Conservation (phyloP, 441 rosid genomes). For the Kokia cookei region DNA sequence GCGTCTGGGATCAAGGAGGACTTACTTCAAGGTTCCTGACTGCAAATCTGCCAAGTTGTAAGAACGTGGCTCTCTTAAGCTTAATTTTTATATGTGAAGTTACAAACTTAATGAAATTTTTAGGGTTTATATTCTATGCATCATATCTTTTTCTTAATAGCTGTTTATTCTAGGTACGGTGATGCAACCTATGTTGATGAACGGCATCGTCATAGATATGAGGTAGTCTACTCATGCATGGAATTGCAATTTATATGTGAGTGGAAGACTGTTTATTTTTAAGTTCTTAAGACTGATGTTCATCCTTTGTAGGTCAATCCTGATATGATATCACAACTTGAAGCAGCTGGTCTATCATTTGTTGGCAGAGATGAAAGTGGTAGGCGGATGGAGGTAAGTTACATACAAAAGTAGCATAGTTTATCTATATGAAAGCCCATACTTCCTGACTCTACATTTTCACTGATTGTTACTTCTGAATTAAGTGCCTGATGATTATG, state of each 20-base stretch:
- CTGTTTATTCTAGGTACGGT: conserved; percentile 47
- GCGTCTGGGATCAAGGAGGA: conserved; percentile 89
- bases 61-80: conserved; percentile 13
- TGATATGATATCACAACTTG: conserved; percentile 60
- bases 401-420: not conserved
- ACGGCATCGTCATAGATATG: conserved; percentile 94
- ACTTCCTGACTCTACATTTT: not conserved
- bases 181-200: conserved; percentile 62
- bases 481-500: not conserved
- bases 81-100: not conserved
- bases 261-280: not conserved
- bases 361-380: conserved; percentile 90
- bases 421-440: not conserved
- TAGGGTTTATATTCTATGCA: not conserved
- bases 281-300: not conserved
- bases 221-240: conserved; percentile 33
- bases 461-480: not conserved
- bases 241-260: not conserved
- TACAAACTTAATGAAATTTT: not conserved
- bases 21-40: conserved; percentile 59
- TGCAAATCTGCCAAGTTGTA: conserved; percentile 82
- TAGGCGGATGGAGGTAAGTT: conserved; percentile 79
- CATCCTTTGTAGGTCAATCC: conserved; percentile 66
- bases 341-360: conserved; percentile 73
- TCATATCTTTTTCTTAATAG: not conserved